Percentiles rank a stretch among this genome's conserved stretches.
These are phyloP conservation scores for Davidsoniella neocaledoniae DNA, from an alignment of 2,329 filamentous ascomycete genomes.

Conservation along the genomic window DNA sequence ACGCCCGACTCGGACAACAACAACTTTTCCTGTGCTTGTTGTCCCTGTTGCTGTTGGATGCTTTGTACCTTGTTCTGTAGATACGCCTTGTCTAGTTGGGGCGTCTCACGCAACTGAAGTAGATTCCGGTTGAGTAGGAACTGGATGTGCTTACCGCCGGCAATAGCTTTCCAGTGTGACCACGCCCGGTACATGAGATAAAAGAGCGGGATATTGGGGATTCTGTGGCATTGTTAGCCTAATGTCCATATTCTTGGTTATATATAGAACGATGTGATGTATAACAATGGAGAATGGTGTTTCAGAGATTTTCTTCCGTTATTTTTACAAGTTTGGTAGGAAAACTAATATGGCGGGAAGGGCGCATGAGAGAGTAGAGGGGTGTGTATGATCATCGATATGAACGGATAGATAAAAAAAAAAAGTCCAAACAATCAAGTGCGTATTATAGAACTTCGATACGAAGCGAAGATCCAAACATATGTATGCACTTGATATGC, in stretches of 20 bases:
- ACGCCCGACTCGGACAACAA: slow-evolving; percentile 14
- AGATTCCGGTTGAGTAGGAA: slow-evolving; percentile 63
- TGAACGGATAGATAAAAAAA: no score
- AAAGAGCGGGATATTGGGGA: slow-evolving; percentile 94
- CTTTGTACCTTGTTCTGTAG: slow-evolving; percentile 15
- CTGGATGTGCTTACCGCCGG: slow-evolving; percentile 69
- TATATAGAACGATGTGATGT: background rate
- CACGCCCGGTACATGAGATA: slow-evolving; percentile 83
- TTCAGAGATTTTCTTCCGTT: no score
- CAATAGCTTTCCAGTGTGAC: slow-evolving; percentile 78
- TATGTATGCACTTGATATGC: no score
- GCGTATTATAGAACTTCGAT: no score
- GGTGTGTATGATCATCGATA: no score
- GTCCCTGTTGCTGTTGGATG: slow-evolving; percentile 14
- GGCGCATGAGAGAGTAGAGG: no score
- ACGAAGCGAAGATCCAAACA: no score
- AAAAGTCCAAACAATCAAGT: no score
- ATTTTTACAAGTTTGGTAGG: no score
- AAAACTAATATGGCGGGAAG: no score
- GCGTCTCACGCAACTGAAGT: slow-evolving; percentile 47
- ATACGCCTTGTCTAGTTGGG: slow-evolving; percentile 61
- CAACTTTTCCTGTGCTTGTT: slow-evolving; percentile 15
- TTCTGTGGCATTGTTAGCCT: slow-evolving; percentile 27
- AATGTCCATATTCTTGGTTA: background rate
- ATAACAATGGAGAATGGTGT: no score